Base-by-base conservation (phyloP, 371 early-diverging fungal genomes). In the Rhizopus sp. region DNA sequence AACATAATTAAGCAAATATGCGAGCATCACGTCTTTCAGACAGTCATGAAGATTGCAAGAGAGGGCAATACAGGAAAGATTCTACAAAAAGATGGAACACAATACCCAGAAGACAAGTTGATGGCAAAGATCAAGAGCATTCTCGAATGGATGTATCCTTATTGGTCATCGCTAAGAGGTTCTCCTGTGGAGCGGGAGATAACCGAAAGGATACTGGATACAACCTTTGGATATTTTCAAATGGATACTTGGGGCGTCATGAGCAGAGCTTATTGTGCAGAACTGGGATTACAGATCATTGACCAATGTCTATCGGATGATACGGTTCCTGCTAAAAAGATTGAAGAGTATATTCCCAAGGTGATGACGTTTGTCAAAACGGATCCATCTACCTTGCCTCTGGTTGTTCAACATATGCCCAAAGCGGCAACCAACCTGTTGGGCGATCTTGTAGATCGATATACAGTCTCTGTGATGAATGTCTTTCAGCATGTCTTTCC, bases 181-280 rank as follows among this genome's bases (percentile, higher is more conserved):
- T 59, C 58, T 4, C 57, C 61, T 0, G 38, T 60, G 0, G 64
- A 73, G 45, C 38, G 50, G 10, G 61, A 67, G 3, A 46, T 74
- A 1, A 72, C 75, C 2, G 52, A 64, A 6, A 53, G 55, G 17
- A 55, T 75, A 38, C 38, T 77, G 12, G 69, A 70, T 40, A 63
- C 64, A 5, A 53, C 73, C 29, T 67, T 77, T 53, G 72, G 69
- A 0, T 70, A 72, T 33, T 77, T 77, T 48, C 80, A 80, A 53
- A 62, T 64, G 52, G 54, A 64, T 8, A 61, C 44, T 1, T 74
- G 73, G 75, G 55, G 75, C 5, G 53, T 60, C 1, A 55, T 69
- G 54, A 71, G 69, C 41, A 68, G 55, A 42, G 67, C 77, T 1
- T 64, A 59, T 55, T 72, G 70, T 47, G 66, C 66, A 3, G 67